These are phyloP conservation scores for Penicillium sp. DNA, from an alignment of 2,329 filamentous ascomycete genomes.

Conservation along the genomic window DNA sequence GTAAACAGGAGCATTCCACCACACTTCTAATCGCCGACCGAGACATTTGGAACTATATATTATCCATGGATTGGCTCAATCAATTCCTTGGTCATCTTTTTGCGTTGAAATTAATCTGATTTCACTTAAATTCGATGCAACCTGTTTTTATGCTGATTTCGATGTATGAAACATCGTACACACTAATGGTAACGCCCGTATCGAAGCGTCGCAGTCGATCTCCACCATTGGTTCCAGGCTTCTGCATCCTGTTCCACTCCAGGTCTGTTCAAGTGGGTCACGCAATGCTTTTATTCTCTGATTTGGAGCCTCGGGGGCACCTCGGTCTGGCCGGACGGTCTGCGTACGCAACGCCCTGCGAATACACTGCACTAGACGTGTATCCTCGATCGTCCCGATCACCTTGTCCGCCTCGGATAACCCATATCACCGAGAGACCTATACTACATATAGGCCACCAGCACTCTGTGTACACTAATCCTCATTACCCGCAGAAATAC, in stretches of 20 bases:
- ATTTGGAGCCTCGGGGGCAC: conserved; percentile 18
- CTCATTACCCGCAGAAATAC: background rate
- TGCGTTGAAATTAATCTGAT: background rate
- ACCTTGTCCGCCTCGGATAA: background rate
- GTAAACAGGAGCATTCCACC: background rate
- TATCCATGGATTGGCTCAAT: background rate
- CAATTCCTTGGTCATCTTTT: background rate
- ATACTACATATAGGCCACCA: too few species aligned
- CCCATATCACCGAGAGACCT: background rate
- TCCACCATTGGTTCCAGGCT: conserved; percentile 19
- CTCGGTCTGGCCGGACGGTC: conserved; percentile 8
- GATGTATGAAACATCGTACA: background rate
- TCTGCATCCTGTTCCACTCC: conserved; percentile 14
- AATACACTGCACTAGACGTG: background rate
- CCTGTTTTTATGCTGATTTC: background rate
- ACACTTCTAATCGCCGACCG: background rate
- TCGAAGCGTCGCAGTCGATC: conserved; percentile 13
- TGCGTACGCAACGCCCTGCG: background rate
- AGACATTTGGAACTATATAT: background rate
- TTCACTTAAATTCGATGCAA: background rate
- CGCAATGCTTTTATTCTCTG: conserved; percentile 17
- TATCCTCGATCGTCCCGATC: background rate
- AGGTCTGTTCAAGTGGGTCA: conserved; percentile 18
- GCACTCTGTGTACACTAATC: background rate
- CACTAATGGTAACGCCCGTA: conserved; percentile 11